These are phyloP conservation scores for Geoglossum cookeanum DNA, from an alignment of 2,329 filamentous ascomycete genomes.

Conservation along the genomic window DNA sequence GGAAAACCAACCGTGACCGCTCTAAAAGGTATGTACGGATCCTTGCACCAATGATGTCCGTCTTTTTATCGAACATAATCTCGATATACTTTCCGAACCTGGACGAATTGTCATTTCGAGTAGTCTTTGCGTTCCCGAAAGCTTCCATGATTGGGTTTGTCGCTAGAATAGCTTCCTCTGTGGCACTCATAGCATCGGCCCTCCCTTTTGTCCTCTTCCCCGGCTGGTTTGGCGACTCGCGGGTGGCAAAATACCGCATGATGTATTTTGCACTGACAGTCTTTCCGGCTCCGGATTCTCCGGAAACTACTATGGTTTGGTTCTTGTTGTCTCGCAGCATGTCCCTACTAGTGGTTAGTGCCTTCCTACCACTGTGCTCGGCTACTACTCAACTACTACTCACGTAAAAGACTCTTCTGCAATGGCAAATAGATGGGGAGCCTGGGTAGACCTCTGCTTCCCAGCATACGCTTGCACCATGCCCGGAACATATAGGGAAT, in stretches of 20 bases:
- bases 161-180: constrained; percentile 92
- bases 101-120: constrained; percentile 96
- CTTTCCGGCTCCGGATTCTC: constrained; percentile 96
- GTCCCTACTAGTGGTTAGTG: constrained; percentile 37
- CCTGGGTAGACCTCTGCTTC: constrained; percentile 89
- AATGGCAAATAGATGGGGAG: constrained; percentile 95
- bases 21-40: constrained; percentile 93
- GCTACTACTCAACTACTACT: constrained; percentile 25
- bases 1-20: constrained; percentile 88
- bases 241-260: constrained; percentile 97
- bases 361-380: background rate
- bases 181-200: constrained; percentile 76
- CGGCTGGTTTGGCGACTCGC: constrained; percentile 80
- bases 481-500: constrained; percentile 93
- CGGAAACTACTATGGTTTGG: constrained; percentile 97
- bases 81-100: constrained; percentile 99
- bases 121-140: constrained; percentile 99
- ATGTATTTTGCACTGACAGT: constrained; percentile 99
- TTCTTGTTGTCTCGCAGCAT: constrained; percentile 94
- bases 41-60: constrained; percentile 93
- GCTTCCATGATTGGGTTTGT: constrained; percentile 99
- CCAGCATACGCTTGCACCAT: constrained; percentile 99
- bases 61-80: constrained; percentile 93
- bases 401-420: constrained; percentile 97
- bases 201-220: constrained; percentile 58